Conservation (phyloP, 371 early-diverging fungal genomes). For the Catenaria anguillulae region DNA sequence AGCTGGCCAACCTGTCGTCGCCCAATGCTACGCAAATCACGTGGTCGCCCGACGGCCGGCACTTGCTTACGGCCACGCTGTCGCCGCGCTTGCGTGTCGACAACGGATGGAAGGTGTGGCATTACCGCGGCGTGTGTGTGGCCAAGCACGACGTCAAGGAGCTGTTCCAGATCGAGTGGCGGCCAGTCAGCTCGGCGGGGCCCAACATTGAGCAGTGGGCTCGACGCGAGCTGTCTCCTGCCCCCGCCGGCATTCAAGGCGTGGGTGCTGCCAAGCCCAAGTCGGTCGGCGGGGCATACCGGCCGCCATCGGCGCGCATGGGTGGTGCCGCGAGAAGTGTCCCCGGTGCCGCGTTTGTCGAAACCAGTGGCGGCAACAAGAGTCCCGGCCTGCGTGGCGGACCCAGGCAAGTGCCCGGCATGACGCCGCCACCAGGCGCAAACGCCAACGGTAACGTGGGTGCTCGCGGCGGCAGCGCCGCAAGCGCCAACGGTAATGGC, state of each 20-base stretch:
- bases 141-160: conserved; percentile 59
- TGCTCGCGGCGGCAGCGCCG: no score
- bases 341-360: conserved; percentile 5
- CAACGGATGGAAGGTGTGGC: conserved; percentile 91
- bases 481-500: no score
- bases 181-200: conserved; percentile 6
- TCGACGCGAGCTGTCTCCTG: conserved; percentile 12
- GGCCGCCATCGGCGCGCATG: conserved; percentile 57
- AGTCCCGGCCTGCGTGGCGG: neutral
- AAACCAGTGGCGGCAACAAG: no score
- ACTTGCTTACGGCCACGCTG: conserved; percentile 78
- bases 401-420: no score
- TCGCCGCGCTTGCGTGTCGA: conserved; percentile 91
- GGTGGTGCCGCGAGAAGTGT: neutral
- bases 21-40: conserved; percentile 66
- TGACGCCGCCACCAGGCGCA: conserved; percentile 23
- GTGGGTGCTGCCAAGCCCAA: conserved; percentile 1
- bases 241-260: conserved; percentile 17
- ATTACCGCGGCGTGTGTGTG: conserved; percentile 76
- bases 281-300: conserved; percentile 8
- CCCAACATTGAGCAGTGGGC: conserved; percentile 15
- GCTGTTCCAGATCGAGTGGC: conserved; percentile 62
- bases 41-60: conserved; percentile 86
- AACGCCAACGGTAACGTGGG: neutral
- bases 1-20: conserved; percentile 61